These are phyloP conservation scores for Lenwebbia sp. DNA, from an alignment of 345 rosid species.

Conservation along the genomic window DNA sequence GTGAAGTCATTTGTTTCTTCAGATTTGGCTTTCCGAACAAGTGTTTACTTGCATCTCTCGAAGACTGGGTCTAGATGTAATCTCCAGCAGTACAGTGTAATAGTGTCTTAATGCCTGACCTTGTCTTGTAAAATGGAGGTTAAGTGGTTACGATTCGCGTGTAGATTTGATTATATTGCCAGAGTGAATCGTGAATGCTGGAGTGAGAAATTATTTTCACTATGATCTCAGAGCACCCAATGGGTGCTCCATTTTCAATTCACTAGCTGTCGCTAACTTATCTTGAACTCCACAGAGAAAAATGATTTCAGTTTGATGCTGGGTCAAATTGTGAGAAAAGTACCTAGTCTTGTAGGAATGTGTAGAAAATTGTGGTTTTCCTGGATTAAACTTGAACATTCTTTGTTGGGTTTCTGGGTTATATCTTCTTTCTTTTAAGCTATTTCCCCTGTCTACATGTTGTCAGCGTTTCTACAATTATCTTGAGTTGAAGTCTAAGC, in stretches of 20 bases:
- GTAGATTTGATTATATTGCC: not conserved
- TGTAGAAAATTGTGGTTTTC: not conserved
- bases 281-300: not conserved
- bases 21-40: not conserved
- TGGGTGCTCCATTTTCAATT: not conserved
- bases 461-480: conserved; percentile 63
- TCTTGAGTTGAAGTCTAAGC: conserved; percentile 73
- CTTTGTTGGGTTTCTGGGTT: not conserved
- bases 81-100: not conserved
- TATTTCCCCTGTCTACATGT: not conserved
- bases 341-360: not conserved
- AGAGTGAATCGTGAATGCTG: not conserved
- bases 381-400: not conserved
- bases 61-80: not conserved
- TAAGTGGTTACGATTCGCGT: not conserved
- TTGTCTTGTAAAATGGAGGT: not conserved
- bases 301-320: not conserved
- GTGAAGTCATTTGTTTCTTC: not conserved
- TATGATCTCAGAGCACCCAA: not conserved
- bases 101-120: not conserved
- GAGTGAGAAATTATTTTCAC: not conserved
- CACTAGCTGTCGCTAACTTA: not conserved
- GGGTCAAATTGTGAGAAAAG: not conserved
- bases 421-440: not conserved
- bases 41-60: not conserved